phyloP scores from a whole-genome alignment of 2,329 filamentous ascomycete species.

The Penicillium sp. region DNA sequence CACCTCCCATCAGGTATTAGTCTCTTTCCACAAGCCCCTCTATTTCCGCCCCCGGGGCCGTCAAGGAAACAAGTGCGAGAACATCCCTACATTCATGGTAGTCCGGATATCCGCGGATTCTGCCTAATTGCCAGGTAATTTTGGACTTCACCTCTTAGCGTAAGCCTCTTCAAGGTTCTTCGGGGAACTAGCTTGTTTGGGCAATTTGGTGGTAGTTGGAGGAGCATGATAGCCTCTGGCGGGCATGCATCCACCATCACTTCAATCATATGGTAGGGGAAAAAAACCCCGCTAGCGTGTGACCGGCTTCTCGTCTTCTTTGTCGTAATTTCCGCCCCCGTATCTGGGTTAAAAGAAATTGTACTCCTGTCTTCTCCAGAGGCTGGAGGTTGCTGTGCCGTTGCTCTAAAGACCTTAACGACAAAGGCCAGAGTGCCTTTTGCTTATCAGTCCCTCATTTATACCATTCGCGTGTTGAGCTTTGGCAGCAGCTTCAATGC shows the following conservation, averaged over 20 bases:
- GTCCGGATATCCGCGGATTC: neutral
- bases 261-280: neutral
- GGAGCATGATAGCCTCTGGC: neutral
- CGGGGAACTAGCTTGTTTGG: neutral
- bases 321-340: neutral
- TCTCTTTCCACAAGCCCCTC: neutral
- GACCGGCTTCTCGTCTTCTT: neutral
- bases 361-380: neutral
- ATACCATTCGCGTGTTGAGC: neutral
- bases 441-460: neutral
- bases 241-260: neutral
- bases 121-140: neutral
- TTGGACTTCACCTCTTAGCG: neutral
- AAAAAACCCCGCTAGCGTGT: neutral
- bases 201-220: neutral
- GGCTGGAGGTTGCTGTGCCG: neutral
- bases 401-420: neutral
- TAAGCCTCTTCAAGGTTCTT: neutral
- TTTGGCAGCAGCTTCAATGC: constrained; percentile 1
- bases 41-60: neutral
- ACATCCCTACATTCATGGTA: neutral
- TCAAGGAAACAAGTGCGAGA: neutral
- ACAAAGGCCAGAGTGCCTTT: neutral
- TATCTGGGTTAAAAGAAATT: neutral
- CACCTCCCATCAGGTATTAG: neutral